Conservation (phyloP, 176 grass and related monocot genomes). For the Aegilops umbellulata region DNA sequence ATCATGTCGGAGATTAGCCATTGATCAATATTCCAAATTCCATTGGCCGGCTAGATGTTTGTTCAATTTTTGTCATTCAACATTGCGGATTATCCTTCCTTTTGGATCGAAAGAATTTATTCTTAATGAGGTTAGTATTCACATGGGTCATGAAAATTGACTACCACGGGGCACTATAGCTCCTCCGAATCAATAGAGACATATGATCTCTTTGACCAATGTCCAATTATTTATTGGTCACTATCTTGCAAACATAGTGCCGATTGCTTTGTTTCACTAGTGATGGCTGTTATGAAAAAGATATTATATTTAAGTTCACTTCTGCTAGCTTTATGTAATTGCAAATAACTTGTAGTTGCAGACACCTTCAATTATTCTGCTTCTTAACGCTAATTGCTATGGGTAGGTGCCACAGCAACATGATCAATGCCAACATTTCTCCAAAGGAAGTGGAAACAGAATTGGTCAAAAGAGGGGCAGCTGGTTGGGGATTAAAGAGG, state of each 20-base stretch:
- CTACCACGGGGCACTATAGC: background rate
- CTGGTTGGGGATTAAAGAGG: background rate
- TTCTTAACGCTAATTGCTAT: background rate
- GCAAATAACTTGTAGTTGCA: background rate
- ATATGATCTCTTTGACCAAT: background rate
- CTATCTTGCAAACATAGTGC: background rate
- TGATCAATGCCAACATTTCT: background rate
- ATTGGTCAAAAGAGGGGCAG: constrained; percentile 12
- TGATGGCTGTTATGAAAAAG: background rate
- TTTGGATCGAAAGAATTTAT: constrained; percentile 5
- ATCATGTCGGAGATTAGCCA: background rate
- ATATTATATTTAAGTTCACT: constrained; percentile 11
- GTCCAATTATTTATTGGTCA: background rate
- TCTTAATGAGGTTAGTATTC: constrained; percentile 11
- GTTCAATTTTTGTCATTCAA: background rate
- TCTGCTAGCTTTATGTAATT: background rate
- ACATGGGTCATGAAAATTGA: constrained; percentile 17
- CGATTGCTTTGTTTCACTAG: background rate
- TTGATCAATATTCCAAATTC: constrained; percentile 8
- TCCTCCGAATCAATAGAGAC: background rate
- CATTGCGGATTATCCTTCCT: background rate
- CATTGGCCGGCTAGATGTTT: background rate
- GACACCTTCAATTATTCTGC: constrained; percentile 5
- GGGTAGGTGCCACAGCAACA: background rate
- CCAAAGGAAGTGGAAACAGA: background rate